Evolutionary conservation across 805 yeast species (phyloP).

Genomic region (Metschnikowia aberdeeniae): DNA sequence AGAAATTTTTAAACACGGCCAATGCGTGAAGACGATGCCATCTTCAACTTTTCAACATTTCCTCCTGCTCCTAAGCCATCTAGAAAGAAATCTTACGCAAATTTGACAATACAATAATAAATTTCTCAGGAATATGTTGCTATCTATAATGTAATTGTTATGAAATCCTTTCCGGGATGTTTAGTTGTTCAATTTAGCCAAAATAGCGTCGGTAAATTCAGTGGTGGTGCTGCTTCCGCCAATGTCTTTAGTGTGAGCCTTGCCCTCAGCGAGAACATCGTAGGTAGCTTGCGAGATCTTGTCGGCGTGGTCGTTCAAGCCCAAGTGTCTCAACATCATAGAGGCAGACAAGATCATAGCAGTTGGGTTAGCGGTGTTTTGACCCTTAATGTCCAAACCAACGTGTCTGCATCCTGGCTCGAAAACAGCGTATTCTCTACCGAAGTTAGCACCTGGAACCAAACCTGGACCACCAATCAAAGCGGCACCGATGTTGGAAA

Average conservation of each 20-base stretch:
- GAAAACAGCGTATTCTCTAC: slow-evolving; percentile 95
- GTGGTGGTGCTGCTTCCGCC: slow-evolving; percentile 89
- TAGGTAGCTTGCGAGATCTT: slow-evolving; percentile 86
- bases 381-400: slow-evolving; percentile 93
- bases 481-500: slow-evolving; percentile 98
- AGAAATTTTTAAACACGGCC: too few species aligned
- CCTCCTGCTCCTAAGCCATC: not conserved
- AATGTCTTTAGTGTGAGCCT: slow-evolving; percentile 79
- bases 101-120: not conserved
- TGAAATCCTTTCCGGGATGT: slow-evolving; percentile 1
- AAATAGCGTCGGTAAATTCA: slow-evolving; percentile 90
- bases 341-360: slow-evolving; percentile 92
- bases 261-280: slow-evolving; percentile 85
- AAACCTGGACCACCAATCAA: slow-evolving; percentile 97
- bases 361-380: slow-evolving; percentile 95
- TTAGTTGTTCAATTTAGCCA: slow-evolving; percentile 54
- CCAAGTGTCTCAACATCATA: slow-evolving; percentile 92
- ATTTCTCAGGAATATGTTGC: slow-evolving; percentile 8
- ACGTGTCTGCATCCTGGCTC: slow-evolving; percentile 99
- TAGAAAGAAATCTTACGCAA: too few species aligned
- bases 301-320: slow-evolving; percentile 79
- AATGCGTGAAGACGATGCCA: too few species aligned
- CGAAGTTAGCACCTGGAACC: slow-evolving; percentile 97
- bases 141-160: slow-evolving; percentile 8
- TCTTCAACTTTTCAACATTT: not conserved